phyloP scores from a whole-genome alignment of 352 stramenopile species.

The Peronospora farinosa region DNA sequence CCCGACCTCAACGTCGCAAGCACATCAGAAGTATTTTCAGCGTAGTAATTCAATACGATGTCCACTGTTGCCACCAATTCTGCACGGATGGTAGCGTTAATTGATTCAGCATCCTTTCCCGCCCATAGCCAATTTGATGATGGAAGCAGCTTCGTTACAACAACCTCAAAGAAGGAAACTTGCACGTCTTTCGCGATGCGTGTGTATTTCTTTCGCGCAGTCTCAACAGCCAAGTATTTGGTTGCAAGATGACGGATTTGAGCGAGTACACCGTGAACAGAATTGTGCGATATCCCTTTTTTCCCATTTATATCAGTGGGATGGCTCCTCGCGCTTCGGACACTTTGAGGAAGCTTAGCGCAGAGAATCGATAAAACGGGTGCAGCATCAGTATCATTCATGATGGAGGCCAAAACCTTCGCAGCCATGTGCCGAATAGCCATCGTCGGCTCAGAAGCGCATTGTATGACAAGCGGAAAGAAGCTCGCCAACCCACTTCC shows the following conservation, averaged over 20 bases:
- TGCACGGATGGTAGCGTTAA: constrained; percentile 39
- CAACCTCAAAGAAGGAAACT: constrained; percentile 24
- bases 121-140: constrained; percentile 47
- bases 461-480: constrained; percentile 59
- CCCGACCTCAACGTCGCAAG: constrained; percentile 10
- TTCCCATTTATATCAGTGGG: constrained; percentile 5
- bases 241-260: constrained; percentile 50
- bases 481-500: constrained; percentile 35
- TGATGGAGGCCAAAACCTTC: constrained; percentile 65
- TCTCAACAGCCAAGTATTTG: constrained; percentile 30
- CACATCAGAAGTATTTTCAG: constrained; percentile 3
- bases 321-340: constrained; percentile 7
- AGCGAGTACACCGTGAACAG: constrained; percentile 53
- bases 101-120: constrained; percentile 12
- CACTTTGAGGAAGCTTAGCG: constrained; percentile 35
- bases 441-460: constrained; percentile 62
- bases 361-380: constrained; percentile 35
- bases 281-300: constrained; percentile 42
- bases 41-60: constrained; percentile 33
- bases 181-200: constrained; percentile 8
- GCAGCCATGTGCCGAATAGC: constrained; percentile 76
- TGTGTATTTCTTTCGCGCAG: constrained; percentile 5
- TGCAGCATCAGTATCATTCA: constrained; percentile 47
- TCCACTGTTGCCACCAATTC: constrained; percentile 51
- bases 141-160: constrained; percentile 33